Conservation (phyloP, 345 rosid genomes). For the Chamaenerion angustifolium region DNA sequence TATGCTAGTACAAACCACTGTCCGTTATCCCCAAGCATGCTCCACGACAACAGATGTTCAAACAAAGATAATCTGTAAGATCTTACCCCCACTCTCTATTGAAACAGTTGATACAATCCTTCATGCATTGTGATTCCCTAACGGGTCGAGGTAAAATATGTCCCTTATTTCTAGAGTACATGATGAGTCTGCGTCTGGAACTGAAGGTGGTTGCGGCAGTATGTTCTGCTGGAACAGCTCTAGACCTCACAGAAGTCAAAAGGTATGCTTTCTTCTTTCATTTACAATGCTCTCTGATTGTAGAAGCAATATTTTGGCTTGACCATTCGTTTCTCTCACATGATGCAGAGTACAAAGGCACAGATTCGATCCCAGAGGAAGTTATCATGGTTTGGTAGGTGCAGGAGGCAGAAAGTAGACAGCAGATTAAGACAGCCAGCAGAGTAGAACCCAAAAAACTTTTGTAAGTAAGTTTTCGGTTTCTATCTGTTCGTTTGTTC, state of each 20-base stretch:
- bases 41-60: slow-evolving; percentile 40
- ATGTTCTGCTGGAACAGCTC: slow-evolving; percentile 71
- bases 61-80: slow-evolving; percentile 78
- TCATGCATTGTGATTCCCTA: no score
- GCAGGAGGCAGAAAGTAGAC: slow-evolving; percentile 50
- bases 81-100: background rate
- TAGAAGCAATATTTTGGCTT: background rate
- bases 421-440: slow-evolving; percentile 29
- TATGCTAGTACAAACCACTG: slow-evolving; percentile 25
- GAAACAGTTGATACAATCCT: no score
- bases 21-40: slow-evolving; percentile 75
- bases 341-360: slow-evolving; percentile 41
- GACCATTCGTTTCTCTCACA: background rate
- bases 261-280: slow-evolving; percentile 28
- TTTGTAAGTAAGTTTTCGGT: no score
- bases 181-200: slow-evolving; percentile 68
- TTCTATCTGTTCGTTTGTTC: no score
- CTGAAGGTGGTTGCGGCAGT: slow-evolving; percentile 54
- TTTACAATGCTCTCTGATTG: background rate
- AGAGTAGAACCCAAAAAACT: background rate
- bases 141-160: no score
- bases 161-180: slow-evolving; percentile 28
- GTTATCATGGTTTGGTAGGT: slow-evolving; percentile 51
- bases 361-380: slow-evolving; percentile 25
- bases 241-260: slow-evolving; percentile 32